Percentiles rank a stretch among this genome's conserved stretches.
Conservation (phyloP, 1,284 basidiomycete genomes). For the Ustilago shanxiensis region DNA sequence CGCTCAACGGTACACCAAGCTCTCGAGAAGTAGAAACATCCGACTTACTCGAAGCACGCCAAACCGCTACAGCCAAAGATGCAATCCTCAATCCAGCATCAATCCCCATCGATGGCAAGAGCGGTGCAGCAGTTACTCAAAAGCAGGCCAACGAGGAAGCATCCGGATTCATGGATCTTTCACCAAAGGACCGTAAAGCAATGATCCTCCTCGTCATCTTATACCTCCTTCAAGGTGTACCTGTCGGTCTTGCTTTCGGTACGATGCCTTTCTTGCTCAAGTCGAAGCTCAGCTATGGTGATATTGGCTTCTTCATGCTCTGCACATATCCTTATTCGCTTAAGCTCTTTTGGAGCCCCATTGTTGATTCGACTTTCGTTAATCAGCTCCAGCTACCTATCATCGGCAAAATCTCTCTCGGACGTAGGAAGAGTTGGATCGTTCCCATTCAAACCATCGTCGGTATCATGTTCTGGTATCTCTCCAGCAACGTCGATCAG, state of each 20-base stretch:
- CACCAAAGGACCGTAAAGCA: constrained; percentile 71
- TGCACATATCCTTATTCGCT: constrained; percentile 96
- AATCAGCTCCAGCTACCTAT: constrained; percentile 71
- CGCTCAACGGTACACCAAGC: constrained; percentile 31
- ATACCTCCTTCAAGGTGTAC: constrained; percentile 94
- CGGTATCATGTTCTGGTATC: constrained; percentile 87
- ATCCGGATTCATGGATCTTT: constrained; percentile 53
- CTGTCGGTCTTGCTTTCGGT: constrained; percentile 81
- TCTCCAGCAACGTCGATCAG: constrained; percentile 83
- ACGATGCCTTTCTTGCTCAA: constrained; percentile 96
- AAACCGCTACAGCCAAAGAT: constrained; percentile 16
- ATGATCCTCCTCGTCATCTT: constrained; percentile 88
- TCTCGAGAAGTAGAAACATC: constrained; percentile 34
- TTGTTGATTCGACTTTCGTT: constrained; percentile 92
- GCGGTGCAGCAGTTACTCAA: constrained; percentile 20
- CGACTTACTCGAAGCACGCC: constrained; percentile 34
- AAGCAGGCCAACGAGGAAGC: constrained; percentile 34
- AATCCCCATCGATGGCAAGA: constrained; percentile 27
- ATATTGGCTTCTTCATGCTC: constrained; percentile 93
- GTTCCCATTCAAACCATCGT: constrained; percentile 95
- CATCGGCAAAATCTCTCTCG: constrained; percentile 72
- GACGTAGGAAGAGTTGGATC: constrained; percentile 97
- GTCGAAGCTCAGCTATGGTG: constrained; percentile 94
- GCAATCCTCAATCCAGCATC: constrained; percentile 9
- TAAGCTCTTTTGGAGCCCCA: constrained; percentile 96